These are phyloP conservation scores for Bipolaris gigantea DNA, from an alignment of 2,329 filamentous ascomycete species.

Conservation along the genomic window DNA sequence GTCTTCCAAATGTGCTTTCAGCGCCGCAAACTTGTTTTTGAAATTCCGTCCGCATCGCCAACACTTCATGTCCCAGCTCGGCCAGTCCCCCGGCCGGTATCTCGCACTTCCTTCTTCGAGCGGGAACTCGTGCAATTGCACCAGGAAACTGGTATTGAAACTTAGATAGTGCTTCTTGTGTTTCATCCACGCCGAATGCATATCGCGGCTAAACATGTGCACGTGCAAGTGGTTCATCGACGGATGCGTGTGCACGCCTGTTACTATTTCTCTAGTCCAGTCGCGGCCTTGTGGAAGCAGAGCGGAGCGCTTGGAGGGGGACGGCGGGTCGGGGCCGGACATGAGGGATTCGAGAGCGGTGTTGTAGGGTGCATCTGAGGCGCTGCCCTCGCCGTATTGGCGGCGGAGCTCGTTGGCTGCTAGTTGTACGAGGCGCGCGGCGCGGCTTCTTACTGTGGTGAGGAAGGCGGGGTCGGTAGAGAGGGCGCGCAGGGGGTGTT, in stretches of 20 bases:
- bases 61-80: constrained; percentile 70
- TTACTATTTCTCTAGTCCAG: constrained; percentile 73
- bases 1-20: constrained; percentile 74
- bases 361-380: constrained; percentile 64
- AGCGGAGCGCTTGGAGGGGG: constrained; percentile 48
- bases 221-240: constrained; percentile 93
- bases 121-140: constrained; percentile 78
- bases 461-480: constrained; percentile 68
- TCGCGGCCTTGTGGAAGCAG: constrained; percentile 68
- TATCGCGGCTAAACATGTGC: constrained; percentile 82
- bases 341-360: constrained; percentile 56
- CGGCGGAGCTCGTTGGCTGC: constrained; percentile 76
- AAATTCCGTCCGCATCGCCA: constrained; percentile 83
- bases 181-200: constrained; percentile 70
- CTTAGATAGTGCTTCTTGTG: constrained; percentile 90
- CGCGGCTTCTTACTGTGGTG: constrained; percentile 62
- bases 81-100: constrained; percentile 62
- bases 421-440: constrained; percentile 61
- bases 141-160: constrained; percentile 83
- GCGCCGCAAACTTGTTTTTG: constrained; percentile 68
- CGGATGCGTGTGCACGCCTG: constrained; percentile 83
- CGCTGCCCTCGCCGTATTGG: constrained; percentile 65
- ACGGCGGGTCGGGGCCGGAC: constrained; percentile 44
- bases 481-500: constrained; percentile 79
- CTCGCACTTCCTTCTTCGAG: constrained; percentile 66